phyloP scores from a whole-genome alignment of 2,329 filamentous ascomycete genomes.

The Cercospora zeae-maydis region DNA sequence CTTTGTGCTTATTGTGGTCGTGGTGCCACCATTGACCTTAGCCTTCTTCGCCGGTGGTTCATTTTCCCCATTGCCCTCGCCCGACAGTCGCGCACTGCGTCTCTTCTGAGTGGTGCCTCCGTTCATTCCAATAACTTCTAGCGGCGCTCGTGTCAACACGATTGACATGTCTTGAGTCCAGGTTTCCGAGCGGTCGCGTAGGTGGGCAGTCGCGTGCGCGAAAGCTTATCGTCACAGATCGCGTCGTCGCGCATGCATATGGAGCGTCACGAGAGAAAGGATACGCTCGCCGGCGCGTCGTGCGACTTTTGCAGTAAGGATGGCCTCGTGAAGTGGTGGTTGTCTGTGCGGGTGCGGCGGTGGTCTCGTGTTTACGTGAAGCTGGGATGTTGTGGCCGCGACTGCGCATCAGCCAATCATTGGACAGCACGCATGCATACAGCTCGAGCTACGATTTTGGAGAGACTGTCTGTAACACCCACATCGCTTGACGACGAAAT shows the following conservation, averaged over 20 bases:
- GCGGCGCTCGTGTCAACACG: constrained; percentile 40
- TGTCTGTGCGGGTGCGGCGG: background rate
- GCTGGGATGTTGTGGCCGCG: constrained; percentile 2
- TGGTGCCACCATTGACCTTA: constrained; percentile 37
- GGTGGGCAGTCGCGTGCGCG: constrained; percentile 15
- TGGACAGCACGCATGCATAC: background rate
- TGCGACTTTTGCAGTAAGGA: constrained; percentile 4
- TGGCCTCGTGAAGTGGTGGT: constrained; percentile 7
- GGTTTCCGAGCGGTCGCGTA: background rate
- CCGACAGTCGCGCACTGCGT: constrained; percentile 44
- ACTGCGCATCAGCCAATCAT: constrained; percentile 2
- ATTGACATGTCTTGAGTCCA: constrained; percentile 35
- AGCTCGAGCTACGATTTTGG: constrained; percentile 4
- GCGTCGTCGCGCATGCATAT: constrained; percentile 14
- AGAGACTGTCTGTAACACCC: background rate
- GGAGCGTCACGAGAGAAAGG: background rate
- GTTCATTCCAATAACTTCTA: constrained; percentile 48
- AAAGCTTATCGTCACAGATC: constrained; percentile 12
- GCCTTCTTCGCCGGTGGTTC: constrained; percentile 44
- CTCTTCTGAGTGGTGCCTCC: constrained; percentile 47
- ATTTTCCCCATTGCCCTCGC: constrained; percentile 44
- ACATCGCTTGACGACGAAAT: constrained; percentile 10
- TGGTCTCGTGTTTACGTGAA: constrained; percentile 11
- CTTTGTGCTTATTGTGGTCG: constrained; percentile 39
- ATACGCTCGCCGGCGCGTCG: constrained; percentile 9